Conservation (phyloP, 2,329 filamentous ascomycete genomes). For the Fusarium ramigenum region DNA sequence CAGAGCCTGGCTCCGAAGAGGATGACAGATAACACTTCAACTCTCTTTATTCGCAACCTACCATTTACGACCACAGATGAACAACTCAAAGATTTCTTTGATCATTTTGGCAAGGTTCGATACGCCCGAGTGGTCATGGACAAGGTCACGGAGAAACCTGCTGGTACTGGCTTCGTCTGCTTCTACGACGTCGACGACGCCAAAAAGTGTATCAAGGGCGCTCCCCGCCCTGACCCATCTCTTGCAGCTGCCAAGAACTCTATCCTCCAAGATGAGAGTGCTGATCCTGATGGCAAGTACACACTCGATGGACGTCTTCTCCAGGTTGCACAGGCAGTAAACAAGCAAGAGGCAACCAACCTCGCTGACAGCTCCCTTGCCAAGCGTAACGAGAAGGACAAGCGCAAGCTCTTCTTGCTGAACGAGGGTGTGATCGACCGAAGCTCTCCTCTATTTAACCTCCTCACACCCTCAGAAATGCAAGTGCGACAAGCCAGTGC, state of each 20-base stretch:
- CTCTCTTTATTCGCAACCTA: conserved; percentile 92
- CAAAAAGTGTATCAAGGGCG: conserved; percentile 76
- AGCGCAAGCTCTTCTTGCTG: conserved; percentile 87
- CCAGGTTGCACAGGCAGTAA: conserved; percentile 85
- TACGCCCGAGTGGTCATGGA: conserved; percentile 95
- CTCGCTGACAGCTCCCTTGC: conserved; percentile 76
- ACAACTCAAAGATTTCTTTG: conserved; percentile 84
- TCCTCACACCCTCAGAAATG: conserved; percentile 80
- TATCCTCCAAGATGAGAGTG: conserved; percentile 84
- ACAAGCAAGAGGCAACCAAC: conserved; percentile 79
- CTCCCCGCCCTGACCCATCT: conserved; percentile 66
- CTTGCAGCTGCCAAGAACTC: conserved; percentile 73
- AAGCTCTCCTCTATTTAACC: conserved; percentile 80
- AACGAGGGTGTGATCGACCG: conserved; percentile 83
- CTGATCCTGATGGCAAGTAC: conserved; percentile 85
- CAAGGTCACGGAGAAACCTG: conserved; percentile 82
- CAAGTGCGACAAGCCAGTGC: conserved; percentile 88
- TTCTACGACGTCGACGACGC: conserved; percentile 84
- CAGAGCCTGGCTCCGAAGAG: conserved; percentile 41
- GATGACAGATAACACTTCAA: conserved; percentile 70
- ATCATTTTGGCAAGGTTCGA: conserved; percentile 84
- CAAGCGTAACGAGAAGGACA: conserved; percentile 79
- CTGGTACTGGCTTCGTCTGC: conserved; percentile 94
- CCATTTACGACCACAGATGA: conserved; percentile 90
- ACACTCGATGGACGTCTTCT: conserved; percentile 90